Evolutionary conservation across 176 grass and related monocot species (phyloP), one percentile per base, ranked within the genome.

Genomic region (Dendrocalamus sinicus): DNA sequence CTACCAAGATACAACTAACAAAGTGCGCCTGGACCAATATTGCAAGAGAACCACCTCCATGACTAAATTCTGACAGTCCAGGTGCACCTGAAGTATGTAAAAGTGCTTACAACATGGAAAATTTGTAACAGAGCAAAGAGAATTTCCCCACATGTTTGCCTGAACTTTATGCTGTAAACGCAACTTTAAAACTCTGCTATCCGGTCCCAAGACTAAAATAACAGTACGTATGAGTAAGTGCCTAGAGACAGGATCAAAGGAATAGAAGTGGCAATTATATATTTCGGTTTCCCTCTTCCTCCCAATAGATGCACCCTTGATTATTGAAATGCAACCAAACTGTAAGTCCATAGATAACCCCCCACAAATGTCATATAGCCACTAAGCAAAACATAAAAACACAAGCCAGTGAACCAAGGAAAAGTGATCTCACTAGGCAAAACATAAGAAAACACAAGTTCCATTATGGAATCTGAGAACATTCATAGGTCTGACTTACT

Each of bases 401-500:
- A 77, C 47, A 67, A 67, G n/a, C 11, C 4, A 55, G 32, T 46
- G 70, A 17, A 67, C 39, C 7, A 19, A 48, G 40, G 60, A 35
- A 26, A 57, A 45, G 16, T 16, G 23, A 22, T 32, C 44, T 12
- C 4, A 16, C 20, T 85, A 39, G 45, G 15, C 48, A 62, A 46
- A 77, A 28, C 32, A 88, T 64, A 62, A 77, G 41, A 43, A 77
- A 70, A 48, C 12, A 82, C 8, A 70, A 48, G 19, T 11, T 24
- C 2, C 52, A 22, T 51, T 24, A 73, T 68, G 7, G 23, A 70
- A 62, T 75, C 41, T 9, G 83, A 80, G 53, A 13, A 28, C 10
- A 76, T 75, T 47, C 20, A 35, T 17, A 23, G 24, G 50, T 70
- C 52, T 10, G 67, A 88, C 95, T 86, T 91, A 98, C 95, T 4